Conservation (phyloP, 805 yeast genomes). For the Metschnikowia similis region DNA sequence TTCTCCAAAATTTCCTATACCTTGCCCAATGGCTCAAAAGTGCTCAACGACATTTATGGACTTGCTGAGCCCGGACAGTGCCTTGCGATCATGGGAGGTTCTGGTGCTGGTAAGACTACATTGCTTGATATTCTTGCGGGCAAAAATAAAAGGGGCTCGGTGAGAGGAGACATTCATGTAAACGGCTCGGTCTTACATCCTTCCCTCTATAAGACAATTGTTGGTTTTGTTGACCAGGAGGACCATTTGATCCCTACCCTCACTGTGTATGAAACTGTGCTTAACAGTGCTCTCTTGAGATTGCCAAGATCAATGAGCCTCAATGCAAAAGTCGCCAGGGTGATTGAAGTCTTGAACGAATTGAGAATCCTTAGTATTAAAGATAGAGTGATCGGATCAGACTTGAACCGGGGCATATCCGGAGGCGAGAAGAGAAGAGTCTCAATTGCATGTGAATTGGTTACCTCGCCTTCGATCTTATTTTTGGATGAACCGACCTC, state of each 20-base stretch:
- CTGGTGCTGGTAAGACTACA: conserved; percentile 98
- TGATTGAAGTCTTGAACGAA: conserved; percentile 78
- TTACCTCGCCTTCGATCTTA: conserved; percentile 79
- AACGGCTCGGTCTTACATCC: conserved; percentile 58
- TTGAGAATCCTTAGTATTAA: conserved; percentile 77
- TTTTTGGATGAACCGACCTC: conserved; percentile 93
- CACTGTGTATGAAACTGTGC: conserved; percentile 92
- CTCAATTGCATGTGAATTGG: conserved; percentile 89
- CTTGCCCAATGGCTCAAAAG: conserved; percentile 41
- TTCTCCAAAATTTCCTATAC: conserved; percentile 70
- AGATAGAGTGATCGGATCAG: conserved; percentile 84
- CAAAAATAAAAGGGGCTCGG: conserved; percentile 73
- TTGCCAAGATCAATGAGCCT: conserved; percentile 79
- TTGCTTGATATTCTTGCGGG: conserved; percentile 86
- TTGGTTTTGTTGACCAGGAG: conserved; percentile 96
- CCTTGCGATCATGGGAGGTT: conserved; percentile 96
- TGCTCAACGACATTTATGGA: conserved; percentile 68
- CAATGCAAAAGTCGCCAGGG: conserved; percentile 70
- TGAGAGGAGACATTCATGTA: conserved; percentile 63
- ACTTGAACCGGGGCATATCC: conserved; percentile 84
- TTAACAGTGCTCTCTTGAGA: conserved; percentile 85
- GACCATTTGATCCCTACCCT: conserved; percentile 86
- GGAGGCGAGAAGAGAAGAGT: conserved; percentile 93
- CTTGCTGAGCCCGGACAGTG: conserved; percentile 82
- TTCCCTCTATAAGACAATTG: conserved; percentile 55